Evolutionary conservation across 2,329 filamentous ascomycete genomes (phyloP).

Genomic region (Pseudogymnoascus sp.): DNA sequence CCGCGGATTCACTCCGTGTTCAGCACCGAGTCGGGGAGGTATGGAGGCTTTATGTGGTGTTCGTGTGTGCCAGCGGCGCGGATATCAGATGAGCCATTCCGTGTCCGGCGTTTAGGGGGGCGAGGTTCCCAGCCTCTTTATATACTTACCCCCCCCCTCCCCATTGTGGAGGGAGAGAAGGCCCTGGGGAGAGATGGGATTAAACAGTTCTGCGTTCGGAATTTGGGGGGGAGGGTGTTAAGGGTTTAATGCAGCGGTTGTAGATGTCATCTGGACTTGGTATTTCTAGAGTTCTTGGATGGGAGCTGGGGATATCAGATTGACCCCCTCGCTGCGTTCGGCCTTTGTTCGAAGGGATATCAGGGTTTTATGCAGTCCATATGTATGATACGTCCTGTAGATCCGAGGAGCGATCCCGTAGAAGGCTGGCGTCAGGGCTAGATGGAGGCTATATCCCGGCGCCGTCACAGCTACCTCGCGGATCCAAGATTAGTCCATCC

Average conservation of each 20-base stretch:
- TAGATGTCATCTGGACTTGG: neutral
- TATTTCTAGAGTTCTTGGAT: neutral
- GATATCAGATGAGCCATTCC: neutral
- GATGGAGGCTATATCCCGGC: neutral
- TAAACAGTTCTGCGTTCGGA: neutral
- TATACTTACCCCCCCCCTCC: neutral
- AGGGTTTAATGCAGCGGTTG: neutral
- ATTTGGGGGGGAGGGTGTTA: neutral
- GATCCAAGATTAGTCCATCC: neutral
- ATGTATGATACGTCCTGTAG: neutral
- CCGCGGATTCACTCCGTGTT: neutral
- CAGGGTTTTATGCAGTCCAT: neutral
- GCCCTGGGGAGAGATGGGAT: neutral
- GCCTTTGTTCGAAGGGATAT: neutral
- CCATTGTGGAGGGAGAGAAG: neutral
- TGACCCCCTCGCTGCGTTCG: neutral
- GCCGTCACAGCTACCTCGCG: neutral
- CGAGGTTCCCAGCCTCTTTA: neutral
- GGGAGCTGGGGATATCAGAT: neutral
- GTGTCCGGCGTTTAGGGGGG: neutral
- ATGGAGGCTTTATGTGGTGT: neutral
- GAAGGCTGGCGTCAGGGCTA: neutral
- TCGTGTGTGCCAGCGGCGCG: neutral
- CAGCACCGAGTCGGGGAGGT: neutral
- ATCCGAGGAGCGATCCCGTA: neutral